Evolutionary conservation across 331 rosid species (phyloP), one percentile per base, ranked within the genome.

Genomic region (Rhamnella rubrinervis): DNA sequence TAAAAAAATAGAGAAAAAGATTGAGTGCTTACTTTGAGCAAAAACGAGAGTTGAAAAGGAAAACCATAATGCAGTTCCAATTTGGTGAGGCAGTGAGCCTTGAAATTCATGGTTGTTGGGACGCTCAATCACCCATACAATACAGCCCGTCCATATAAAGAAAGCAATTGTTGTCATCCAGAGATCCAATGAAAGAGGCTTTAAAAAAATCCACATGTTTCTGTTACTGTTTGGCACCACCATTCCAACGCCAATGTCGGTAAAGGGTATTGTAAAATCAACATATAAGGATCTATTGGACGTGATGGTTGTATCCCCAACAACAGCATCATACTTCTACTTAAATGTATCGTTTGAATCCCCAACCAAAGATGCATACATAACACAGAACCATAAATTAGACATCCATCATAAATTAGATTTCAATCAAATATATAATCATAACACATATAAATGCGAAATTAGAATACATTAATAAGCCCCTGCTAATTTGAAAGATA

Each of bases 81-180:
- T 31, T 52, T 77, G 76, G 14, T 47, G 55, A 17, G 58, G 13
- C 11, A 38, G 8, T 14, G 76, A 16, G 26, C 81, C 81, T 44
- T 71, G 67, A 37, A 77, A 77, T 15, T 59, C 73, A 8, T 25
- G 13, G 63, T 77, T 77, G n/a, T 3, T 40, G 8, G 66, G 67
- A 52, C 16, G 63, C 57, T 77, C 77, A 12, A 77, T 49, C 14
- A 65, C 0, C 81, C 81, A 77, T 5, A 77, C 81, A 12, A 77
- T 44, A 0, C 66, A 35, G 1, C 81, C 81, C 4, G 58, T 71
- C 0, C 71, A 18, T n/a, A 77, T 11, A 44, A 71, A 50, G 76
- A 77, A 77, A 46, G 59, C 23, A 16, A 28, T 59, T 6, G 19
- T 65, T 8, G 77, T 35, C n/a, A 66, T 14, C 81, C 77, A 77